Conservation (phyloP, 225 moss, liverwort and hornwort genomes). For the Straminergon stramineum region DNA sequence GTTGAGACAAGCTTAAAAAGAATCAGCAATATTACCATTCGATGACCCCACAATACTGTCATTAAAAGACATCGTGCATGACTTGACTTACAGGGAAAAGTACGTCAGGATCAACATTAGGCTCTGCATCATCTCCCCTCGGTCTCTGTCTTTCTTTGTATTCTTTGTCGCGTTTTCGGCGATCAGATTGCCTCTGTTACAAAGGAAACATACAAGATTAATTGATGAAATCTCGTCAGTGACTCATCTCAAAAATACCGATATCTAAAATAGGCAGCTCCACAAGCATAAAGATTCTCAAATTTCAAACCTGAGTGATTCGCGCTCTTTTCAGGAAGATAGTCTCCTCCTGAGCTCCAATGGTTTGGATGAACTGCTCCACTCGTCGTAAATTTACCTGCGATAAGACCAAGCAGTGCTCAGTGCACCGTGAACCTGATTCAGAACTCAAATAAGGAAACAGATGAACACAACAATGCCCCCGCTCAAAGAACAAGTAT, state of each 20-base stretch:
- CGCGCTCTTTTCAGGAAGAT: conserved; percentile 87
- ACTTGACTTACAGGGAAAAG: conserved; percentile 54
- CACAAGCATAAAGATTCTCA: neutral
- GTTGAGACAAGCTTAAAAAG: neutral
- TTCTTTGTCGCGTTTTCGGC: conserved; percentile 68
- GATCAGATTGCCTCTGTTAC: conserved; percentile 59
- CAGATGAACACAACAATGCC: neutral
- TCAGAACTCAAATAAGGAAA: neutral
- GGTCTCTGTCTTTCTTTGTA: conserved; percentile 67
- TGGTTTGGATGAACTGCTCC: conserved; percentile 78
- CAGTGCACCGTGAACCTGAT: neutral
- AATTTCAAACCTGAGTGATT: conserved; percentile 55
- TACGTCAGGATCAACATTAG: conserved; percentile 66
- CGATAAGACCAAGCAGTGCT: neutral
- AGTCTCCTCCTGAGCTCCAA: conserved; percentile 70
- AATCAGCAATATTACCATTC: neutral
- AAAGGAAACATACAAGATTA: neutral
- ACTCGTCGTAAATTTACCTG: conserved; percentile 86
- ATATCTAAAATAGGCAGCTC: neutral
- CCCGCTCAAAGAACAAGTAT: neutral
- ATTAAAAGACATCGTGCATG: neutral
- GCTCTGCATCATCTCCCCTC: conserved; percentile 95
- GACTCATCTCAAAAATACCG: neutral
- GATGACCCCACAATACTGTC: neutral
- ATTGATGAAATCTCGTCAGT: neutral